Evolutionary conservation across 2,329 filamentous ascomycete genomes (phyloP), one percentile per base, ranked within the genome.

Genomic region (Alternaria solani): DNA sequence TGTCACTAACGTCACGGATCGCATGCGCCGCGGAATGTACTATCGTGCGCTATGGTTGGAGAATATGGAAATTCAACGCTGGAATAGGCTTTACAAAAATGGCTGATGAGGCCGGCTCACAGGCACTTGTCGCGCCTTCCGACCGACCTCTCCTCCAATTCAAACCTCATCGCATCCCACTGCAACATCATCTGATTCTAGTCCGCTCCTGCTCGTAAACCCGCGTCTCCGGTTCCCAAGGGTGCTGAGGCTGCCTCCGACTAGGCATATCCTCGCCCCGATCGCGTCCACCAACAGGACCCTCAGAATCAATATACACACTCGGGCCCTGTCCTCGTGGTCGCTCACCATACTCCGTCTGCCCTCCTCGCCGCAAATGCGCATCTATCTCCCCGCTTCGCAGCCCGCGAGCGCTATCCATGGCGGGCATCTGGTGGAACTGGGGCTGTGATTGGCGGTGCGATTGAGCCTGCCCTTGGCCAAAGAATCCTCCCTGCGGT

Each of bases 291-390:
- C 30, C 32, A 38, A 18, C 20, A 38, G 46, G 20, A 20, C 20
- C 30, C 42, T 55, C 52, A 38, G 30, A 26, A 5, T 38, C 52
- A 47, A 20, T 30, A 55, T 55, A 30, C 20, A 46, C 52, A 16
- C 42, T 55, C 1, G 23, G 52, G 4, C 42, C 7, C 28, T 38
- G 30, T 20, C 52, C 52, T 39, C n/a, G 25, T 36, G 43, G 30
- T 16, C 41, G 32, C 23, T 55, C 52, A 18, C 30, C 41, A 12
- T 16, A 55, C 1, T 26, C 28, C 0, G 41, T 8, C 30, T 23
- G 52, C 12, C 23, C 42, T 47, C 41, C 42, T 8, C 2, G 41
- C 18, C 38, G 41, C 41, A 55, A 4, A 16, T 47, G 52, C 23
- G 32, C 12, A 36, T 26, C 12, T 20, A 11, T 34, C 46, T 38